A percentile compares a stretch with the other conserved stretches of the same genome.
Evolutionary conservation across 768 basidiomycete species (phyloP).

Genomic region (Lentinula sp.): DNA sequence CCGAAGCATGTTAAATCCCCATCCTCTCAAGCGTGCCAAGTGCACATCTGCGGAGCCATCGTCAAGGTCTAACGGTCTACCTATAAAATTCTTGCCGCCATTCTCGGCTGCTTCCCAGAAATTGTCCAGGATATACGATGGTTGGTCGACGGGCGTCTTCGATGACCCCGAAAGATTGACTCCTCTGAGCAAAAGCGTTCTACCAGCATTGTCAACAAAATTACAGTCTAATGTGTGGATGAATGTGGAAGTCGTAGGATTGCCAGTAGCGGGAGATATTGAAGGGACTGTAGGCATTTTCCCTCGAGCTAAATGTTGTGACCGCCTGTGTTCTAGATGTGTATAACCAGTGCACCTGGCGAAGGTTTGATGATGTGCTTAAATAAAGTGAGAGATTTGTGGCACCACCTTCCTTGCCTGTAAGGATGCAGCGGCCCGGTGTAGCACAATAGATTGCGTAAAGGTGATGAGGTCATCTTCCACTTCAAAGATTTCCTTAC

Average conservation of each 20-base stretch:
- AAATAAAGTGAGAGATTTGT: not conserved
- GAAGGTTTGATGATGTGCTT: not conserved
- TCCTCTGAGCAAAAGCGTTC: slow-evolving; percentile 83
- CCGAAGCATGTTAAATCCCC: slow-evolving; percentile 90
- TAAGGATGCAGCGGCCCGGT: too few relatives aligned
- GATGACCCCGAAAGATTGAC: slow-evolving; percentile 89
- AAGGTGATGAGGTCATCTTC: too few relatives aligned
- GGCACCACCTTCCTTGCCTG: too few relatives aligned
- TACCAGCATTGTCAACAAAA: slow-evolving; percentile 70
- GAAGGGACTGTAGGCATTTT: slow-evolving; percentile 52
- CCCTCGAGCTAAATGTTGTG: not conserved
- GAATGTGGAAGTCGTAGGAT: slow-evolving; percentile 39
- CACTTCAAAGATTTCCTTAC: too few relatives aligned
- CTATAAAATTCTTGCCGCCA: slow-evolving; percentile 66
- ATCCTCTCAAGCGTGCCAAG: slow-evolving; percentile 75
- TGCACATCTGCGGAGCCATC: slow-evolving; percentile 85
- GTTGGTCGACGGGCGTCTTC: slow-evolving; percentile 74
- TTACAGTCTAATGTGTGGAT: slow-evolving; percentile 62
- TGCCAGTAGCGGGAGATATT: slow-evolving; percentile 52
- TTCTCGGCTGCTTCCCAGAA: slow-evolving; percentile 80
- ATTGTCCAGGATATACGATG: slow-evolving; percentile 59
- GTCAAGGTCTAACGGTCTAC: slow-evolving; percentile 76
- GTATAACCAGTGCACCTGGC: not conserved
- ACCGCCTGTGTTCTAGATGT: not conserved
- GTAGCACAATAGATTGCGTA: too few relatives aligned